Percentiles rank a stretch among this genome's conserved stretches.
Conservation (phyloP, 2,329 filamentous ascomycete species). For the Emergomyces pasteurianus region DNA sequence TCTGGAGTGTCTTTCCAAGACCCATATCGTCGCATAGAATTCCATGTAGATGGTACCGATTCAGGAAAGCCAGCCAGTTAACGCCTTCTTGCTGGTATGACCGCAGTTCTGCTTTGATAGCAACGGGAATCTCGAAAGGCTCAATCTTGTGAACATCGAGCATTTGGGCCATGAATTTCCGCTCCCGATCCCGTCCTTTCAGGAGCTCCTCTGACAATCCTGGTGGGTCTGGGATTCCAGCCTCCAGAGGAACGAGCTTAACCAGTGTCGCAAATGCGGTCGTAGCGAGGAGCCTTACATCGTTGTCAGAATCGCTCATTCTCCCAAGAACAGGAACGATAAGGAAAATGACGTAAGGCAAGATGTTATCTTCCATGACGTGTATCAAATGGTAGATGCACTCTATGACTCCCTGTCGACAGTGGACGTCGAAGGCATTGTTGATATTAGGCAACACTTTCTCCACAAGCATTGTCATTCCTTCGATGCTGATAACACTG, state of each 20-base stretch:
- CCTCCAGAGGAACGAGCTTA: slow-evolving; percentile 91
- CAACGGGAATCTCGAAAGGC: slow-evolving; percentile 81
- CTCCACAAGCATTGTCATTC: slow-evolving; percentile 92
- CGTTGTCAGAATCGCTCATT: slow-evolving; percentile 97
- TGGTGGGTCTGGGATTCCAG: slow-evolving; percentile 91
- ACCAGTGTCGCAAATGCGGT: slow-evolving; percentile 95
- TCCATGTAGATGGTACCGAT: slow-evolving; percentile 93
- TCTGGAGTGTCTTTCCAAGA: slow-evolving; percentile 93
- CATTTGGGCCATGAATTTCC: slow-evolving; percentile 93
- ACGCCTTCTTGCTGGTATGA: slow-evolving; percentile 98
- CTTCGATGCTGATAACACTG: slow-evolving; percentile 87
- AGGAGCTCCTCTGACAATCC: slow-evolving; percentile 81
- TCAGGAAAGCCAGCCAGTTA: slow-evolving; percentile 97
- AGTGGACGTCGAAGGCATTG: slow-evolving; percentile 77
- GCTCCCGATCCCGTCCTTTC: slow-evolving; percentile 80
- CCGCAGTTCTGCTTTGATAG: slow-evolving; percentile 90
- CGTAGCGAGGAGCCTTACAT: slow-evolving; percentile 85
- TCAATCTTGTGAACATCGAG: slow-evolving; percentile 96
- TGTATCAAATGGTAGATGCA: slow-evolving; percentile 94
- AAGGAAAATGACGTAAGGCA: slow-evolving; percentile 97
- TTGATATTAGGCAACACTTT: slow-evolving; percentile 84
- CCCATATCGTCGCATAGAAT: slow-evolving; percentile 99
- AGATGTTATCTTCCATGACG: slow-evolving; percentile 91
- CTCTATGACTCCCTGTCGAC: slow-evolving; percentile 87
- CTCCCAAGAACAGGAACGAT: slow-evolving; percentile 92